phyloP scores from a whole-genome alignment of 768 basidiomycete species.

The Postia placenta region DNA sequence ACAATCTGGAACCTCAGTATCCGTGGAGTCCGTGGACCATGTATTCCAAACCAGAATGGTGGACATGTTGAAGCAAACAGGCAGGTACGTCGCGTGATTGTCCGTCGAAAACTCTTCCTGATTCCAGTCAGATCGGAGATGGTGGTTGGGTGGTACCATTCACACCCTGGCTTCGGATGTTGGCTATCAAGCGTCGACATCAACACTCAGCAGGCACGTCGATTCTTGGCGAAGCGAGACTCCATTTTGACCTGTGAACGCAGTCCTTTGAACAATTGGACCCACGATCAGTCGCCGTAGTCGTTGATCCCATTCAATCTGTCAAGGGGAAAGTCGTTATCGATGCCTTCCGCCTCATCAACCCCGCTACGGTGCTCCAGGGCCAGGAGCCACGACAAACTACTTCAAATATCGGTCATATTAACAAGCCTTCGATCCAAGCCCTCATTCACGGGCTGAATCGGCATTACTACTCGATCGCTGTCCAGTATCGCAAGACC shows the following conservation, averaged over 20 bases:
- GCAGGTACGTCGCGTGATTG: conserved; percentile 66
- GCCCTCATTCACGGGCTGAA: conserved; percentile 97
- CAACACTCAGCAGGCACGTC: conserved; percentile 88
- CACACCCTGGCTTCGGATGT: conserved; percentile 98
- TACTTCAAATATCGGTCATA: conserved; percentile 96
- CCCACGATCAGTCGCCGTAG: conserved; percentile 90
- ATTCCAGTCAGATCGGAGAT: conserved; percentile 67
- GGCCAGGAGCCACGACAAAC: conserved; percentile 96
- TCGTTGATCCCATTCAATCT: conserved; percentile 97
- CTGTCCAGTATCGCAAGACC: conserved; percentile 97
- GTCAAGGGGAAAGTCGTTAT: conserved; percentile 99
- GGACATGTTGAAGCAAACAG: conserved; percentile 99
- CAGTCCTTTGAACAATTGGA: conserved; percentile 97
- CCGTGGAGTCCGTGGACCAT: conserved; percentile 97
- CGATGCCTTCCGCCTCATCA: conserved; percentile 97
- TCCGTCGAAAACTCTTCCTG: too few species aligned
- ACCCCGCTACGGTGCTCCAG: conserved; percentile 80
- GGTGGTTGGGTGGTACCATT: conserved; percentile 99
- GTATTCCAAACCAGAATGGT: conserved; percentile 98
- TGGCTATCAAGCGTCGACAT: conserved; percentile 99
- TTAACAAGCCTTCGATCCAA: conserved; percentile 99
- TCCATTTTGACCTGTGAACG: conserved; percentile 9
- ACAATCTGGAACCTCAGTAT: conserved; percentile 94
- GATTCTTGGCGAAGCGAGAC: not conserved
- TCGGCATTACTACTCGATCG: conserved; percentile 96